Evolutionary conservation across 1,284 basidiomycete genomes (phyloP), one percentile per base, ranked within the genome.

Genomic region (Naganishia sp.): DNA sequence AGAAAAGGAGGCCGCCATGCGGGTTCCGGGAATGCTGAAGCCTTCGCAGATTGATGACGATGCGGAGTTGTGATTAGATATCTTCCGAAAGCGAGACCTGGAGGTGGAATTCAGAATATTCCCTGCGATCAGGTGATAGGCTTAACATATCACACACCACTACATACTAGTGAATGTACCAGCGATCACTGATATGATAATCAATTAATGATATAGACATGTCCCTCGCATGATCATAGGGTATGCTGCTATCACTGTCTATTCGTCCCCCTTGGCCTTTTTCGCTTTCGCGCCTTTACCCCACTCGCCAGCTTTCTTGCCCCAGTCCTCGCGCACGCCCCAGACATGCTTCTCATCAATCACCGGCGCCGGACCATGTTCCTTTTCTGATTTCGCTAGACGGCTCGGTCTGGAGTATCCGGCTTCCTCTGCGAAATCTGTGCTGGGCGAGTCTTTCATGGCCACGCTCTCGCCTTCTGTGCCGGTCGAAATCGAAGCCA

Each of bases 21-120:
- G 90, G 71, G 93, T 99, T 70, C 96, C 95, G n/a, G 96, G 96
- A 64, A 92, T 99, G 90, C 85, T 98, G 78, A 98, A 98, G 81
- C 95, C 95, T 39, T 90, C 89, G 72, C 91, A 94, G 80, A 78
- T 96, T 67, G 79, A 83, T 77, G 92, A 94, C 76, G 93, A 94
- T 82, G 88, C 72, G 60, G 78, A 80, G 72, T 70, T 80, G 66
- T 80, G 39, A 60, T 42, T 25, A 7, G 36, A 13, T 39, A 2
- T 5, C 36, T 9, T 39, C 3, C 36, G 1, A 0, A 39, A 13
- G 36, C 36, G 36, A 39, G 36, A 39, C 6, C 6, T 39, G 36
- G 36, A 3, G 36, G 36, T 13, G 36, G 36, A 13, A 39, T 10
- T 7, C 10, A 39, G 36, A 36, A 52, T 15, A 42, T 52, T 28